phyloP scores from a whole-genome alignment of 2,329 filamentous ascomycete genomes.

The Chaetomium sp. region DNA sequence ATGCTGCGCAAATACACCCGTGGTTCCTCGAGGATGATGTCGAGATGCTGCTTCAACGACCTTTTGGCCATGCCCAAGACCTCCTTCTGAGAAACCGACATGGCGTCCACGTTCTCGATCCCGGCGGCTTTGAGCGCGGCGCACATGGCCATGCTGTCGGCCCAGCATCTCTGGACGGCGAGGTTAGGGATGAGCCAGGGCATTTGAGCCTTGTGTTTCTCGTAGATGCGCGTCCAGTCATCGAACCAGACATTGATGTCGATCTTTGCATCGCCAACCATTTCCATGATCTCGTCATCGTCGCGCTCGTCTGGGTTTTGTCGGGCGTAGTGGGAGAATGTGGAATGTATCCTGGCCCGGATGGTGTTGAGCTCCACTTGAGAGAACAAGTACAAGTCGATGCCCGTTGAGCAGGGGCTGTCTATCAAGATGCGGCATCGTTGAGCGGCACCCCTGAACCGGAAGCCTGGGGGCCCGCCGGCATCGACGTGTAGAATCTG shows the following conservation, averaged over 20 bases:
- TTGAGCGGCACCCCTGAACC: constrained; percentile 2
- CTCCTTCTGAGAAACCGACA: background rate
- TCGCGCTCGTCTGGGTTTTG: background rate
- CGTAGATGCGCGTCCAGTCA: constrained; percentile 17
- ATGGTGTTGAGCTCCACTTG: constrained; percentile 14
- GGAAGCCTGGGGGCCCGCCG: constrained; percentile 8
- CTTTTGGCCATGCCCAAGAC: constrained; percentile 12
- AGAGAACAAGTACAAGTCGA: constrained; percentile 10
- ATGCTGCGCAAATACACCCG: constrained; percentile 11
- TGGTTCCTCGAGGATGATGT: constrained; percentile 15
- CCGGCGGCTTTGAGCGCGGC: constrained; percentile 8
- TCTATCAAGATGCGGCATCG: constrained; percentile 13
- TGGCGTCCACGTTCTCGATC: constrained; percentile 10
- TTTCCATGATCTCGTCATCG: constrained; percentile 16
- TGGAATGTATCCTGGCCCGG: background rate
- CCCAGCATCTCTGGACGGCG: constrained; percentile 17
- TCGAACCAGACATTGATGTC: constrained; percentile 19
- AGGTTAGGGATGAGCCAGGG: constrained; percentile 9
- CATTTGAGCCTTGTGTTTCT: background rate
- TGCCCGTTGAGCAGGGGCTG: constrained; percentile 2
- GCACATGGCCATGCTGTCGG: constrained; percentile 16
- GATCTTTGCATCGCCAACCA: constrained; percentile 8
- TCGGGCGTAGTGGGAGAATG: background rate
- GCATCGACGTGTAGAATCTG: constrained; percentile 18
- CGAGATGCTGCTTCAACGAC: constrained; percentile 11